These are phyloP conservation scores for Selaginella moellendorffii DNA, from an alignment of 75 land plant genomes.

Conservation along the genomic window DNA sequence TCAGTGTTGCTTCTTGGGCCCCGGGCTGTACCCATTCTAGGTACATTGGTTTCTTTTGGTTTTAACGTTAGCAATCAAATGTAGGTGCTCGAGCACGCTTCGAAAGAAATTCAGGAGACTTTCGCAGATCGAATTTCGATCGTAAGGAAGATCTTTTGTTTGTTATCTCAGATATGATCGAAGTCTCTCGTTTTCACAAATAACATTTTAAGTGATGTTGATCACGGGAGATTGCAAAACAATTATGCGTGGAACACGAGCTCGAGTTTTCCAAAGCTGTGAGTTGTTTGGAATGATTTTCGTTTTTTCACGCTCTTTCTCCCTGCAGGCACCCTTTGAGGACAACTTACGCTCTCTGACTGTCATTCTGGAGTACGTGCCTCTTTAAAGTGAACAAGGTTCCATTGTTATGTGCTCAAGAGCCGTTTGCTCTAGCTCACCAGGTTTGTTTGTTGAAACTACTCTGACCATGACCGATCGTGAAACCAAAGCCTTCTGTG, in stretches of 20 bases:
- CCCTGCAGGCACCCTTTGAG: conserved; percentile 44
- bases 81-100: conserved; percentile 75
- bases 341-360: conserved; percentile 41
- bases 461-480: no score
- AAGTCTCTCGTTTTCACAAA: not conserved
- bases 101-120: conserved; percentile 35
- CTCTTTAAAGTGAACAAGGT: no score
- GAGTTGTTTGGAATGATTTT: not conserved
- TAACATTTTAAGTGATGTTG: not conserved
- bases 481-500: conserved; percentile 81
- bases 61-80: conserved; percentile 1
- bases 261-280: conserved; percentile 49
- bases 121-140: conserved; percentile 60
- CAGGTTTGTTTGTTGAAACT: conserved; percentile 25
- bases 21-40: conserved; percentile 51
- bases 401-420: not conserved
- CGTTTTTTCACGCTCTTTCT: not conserved
- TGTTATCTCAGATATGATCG: conserved; percentile 57
- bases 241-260: conserved; percentile 44
- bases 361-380: conserved; percentile 39
- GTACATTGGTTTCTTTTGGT: not conserved
- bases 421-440: conserved; percentile 79
- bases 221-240: conserved; percentile 52
- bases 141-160: no score
- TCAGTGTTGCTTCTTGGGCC: conserved; percentile 93